Evolutionary conservation across 176 grass and related monocot genomes (phyloP).

Genomic region (bread wheat (Triticum aestivum)): IWGSC_CS_RefSeq_v2.1 NC_057799.1:542005696-542006195

Average conservation of each 20-base stretch:
- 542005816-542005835: constrained; percentile 84
- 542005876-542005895: constrained; percentile 8
- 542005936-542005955: constrained; percentile 86
- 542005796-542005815: constrained; percentile 94
- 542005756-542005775: constrained; percentile 74
- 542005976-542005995: constrained; percentile 98
- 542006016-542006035: not conserved
- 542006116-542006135: constrained; percentile 11
- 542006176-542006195: not conserved
- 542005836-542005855: constrained; percentile 25
- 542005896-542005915: constrained; percentile 37
- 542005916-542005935: constrained; percentile 97
- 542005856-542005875: not conserved
- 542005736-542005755: constrained; percentile 91
- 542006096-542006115: constrained; percentile 16
- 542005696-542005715: constrained; percentile 53
- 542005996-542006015: not conserved
- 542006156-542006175: not conserved
- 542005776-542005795: constrained; percentile 76
- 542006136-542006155: not conserved
- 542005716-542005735: constrained; percentile 77
- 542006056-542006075: not conserved
- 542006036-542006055: constrained; percentile 18
- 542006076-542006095: not conserved
- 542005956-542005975: constrained; percentile 83